phyloP scores from a whole-genome alignment of 2,329 filamentous ascomycete genomes.

The Coniella lustricola region DNA sequence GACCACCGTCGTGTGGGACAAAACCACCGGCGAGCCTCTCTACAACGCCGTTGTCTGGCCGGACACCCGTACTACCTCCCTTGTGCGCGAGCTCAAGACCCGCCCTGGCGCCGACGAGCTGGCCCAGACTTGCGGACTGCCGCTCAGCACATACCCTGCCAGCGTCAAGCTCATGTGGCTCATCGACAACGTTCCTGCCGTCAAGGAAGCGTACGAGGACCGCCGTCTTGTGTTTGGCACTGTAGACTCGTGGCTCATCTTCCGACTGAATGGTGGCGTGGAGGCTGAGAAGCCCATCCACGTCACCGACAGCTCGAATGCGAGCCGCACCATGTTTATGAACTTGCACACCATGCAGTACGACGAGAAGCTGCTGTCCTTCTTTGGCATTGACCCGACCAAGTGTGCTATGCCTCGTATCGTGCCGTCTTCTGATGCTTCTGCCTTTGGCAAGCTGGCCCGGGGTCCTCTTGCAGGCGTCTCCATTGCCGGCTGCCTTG shows the following conservation, averaged over 20 bases:
- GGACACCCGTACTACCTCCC: conserved; percentile 65
- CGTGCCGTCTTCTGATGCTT: conserved; percentile 68
- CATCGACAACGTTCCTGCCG: conserved; percentile 61
- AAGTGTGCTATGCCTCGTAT: conserved; percentile 78
- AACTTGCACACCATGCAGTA: conserved; percentile 76
- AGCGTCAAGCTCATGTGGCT: conserved; percentile 83
- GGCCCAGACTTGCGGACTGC: conserved; percentile 67
- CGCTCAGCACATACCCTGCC: conserved; percentile 81
- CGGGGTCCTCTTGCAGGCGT: conserved; percentile 61
- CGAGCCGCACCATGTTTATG: conserved; percentile 91
- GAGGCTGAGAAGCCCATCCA: conserved; percentile 54
- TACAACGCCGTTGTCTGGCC: conserved; percentile 87
- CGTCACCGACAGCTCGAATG: conserved; percentile 83
- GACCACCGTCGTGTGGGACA: conserved; percentile 81
- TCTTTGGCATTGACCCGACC: conserved; percentile 63
- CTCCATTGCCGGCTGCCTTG: conserved; percentile 74
- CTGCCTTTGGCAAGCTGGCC: conserved; percentile 63
- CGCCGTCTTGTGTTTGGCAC: conserved; percentile 77
- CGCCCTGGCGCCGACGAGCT: conserved; percentile 62
- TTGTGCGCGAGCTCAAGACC: conserved; percentile 71
- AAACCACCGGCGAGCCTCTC: conserved; percentile 68
- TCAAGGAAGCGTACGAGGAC: conserved; percentile 68
- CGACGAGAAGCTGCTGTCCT: conserved; percentile 67
- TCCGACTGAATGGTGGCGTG: conserved; percentile 69
- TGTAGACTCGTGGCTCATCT: conserved; percentile 82